Conservation (phyloP, 768 basidiomycete genomes). For the Calocybe gangraenosa region DNA sequence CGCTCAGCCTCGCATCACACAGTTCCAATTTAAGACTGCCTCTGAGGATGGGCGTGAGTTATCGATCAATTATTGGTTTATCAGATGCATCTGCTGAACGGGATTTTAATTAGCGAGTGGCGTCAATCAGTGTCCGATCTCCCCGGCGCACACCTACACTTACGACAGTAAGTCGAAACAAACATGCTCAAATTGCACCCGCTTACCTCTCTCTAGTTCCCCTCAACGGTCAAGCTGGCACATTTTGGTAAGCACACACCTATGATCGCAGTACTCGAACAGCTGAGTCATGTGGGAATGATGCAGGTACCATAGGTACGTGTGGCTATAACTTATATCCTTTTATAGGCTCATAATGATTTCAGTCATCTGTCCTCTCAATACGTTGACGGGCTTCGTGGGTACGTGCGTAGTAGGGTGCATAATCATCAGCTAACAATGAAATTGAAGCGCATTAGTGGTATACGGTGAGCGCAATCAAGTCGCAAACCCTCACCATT, state of each 20-base stretch:
- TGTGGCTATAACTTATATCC: not conserved
- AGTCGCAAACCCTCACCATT: constrained; percentile 14
- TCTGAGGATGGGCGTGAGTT: constrained; percentile 39
- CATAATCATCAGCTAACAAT: not conserved
- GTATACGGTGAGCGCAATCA: constrained; percentile 29
- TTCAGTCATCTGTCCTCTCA: constrained; percentile 22
- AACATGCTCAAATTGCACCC: constrained; percentile 12
- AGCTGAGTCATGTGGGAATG: not conserved
- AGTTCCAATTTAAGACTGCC: constrained; percentile 40
- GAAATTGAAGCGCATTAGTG: constrained; percentile 21
- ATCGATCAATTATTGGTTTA: constrained; percentile 2
- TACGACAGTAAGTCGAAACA: constrained; percentile 20
- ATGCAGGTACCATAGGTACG: constrained; percentile 19
- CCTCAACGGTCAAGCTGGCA: constrained; percentile 18
- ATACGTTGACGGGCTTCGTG: constrained; percentile 41
- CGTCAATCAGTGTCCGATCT: constrained; percentile 38
- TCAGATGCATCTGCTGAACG: no score
- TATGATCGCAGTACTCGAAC: not conserved
- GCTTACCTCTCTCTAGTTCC: constrained; percentile 18
- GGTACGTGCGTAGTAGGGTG: constrained; percentile 7
- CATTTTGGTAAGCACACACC: constrained; percentile 23
- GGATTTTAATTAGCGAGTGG: constrained; percentile 17
- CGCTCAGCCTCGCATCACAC: not conserved
- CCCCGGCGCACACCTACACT: constrained; percentile 27
- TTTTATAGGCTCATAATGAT: not conserved